Evolutionary conservation across 1,284 basidiomycete species (phyloP).

Genomic region (Moniliophthora roreri): DNA sequence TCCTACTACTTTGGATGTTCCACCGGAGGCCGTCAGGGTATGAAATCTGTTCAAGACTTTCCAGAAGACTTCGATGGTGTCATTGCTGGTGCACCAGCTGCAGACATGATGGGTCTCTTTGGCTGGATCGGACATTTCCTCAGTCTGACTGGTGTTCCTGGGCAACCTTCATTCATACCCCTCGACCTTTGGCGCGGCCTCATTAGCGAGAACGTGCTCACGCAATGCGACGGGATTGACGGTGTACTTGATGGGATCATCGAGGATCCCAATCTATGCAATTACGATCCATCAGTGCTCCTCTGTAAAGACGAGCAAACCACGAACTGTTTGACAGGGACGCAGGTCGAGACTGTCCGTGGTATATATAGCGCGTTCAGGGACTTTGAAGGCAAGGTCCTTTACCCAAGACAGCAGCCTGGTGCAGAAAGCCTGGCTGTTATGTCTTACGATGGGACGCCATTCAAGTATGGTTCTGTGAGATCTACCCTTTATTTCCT

Average conservation of each 20-base stretch:
- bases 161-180: conserved; percentile 10
- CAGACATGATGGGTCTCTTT: conserved; percentile 12
- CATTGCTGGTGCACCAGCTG: conserved; percentile 17
- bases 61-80: conserved; percentile 23
- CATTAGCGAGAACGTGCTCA: conserved; percentile 16
- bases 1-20: conserved; percentile 22
- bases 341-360: conserved; percentile 31
- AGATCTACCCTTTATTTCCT: too few species aligned
- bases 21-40: conserved; percentile 20
- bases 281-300: conserved; percentile 29
- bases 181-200: conserved; percentile 8
- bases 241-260: conserved; percentile 33
- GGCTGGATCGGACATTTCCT: conserved; percentile 9
- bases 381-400: conserved; percentile 25
- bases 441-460: conserved; percentile 8
- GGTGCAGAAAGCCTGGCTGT: conserved; percentile 7
- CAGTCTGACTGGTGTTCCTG: conserved; percentile 1
- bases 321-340: conserved; percentile 28
- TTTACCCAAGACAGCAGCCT: conserved; percentile 25
- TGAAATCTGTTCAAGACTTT: conserved; percentile 17
- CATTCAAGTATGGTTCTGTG: neutral
- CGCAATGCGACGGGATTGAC: conserved; percentile 28
- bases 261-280: conserved; percentile 32
- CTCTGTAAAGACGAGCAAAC: conserved; percentile 25
- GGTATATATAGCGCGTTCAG: conserved; percentile 30